phyloP scores from a whole-genome alignment of 805 yeast species.

The Komagataella populi region DNA sequence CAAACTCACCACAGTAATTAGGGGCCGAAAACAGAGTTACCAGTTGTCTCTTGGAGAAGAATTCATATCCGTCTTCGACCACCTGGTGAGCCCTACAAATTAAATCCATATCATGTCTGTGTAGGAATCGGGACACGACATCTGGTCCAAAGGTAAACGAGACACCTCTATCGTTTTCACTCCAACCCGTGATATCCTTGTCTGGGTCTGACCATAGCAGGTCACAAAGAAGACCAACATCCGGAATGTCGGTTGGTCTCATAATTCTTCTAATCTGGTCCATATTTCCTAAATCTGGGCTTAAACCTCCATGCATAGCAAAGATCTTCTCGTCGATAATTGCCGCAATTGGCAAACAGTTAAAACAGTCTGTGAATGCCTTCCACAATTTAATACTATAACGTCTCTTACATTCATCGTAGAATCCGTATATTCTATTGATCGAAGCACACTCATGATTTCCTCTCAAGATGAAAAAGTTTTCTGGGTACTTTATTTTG shows the following conservation, averaged over 20 bases:
- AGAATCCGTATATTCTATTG: slow-evolving; percentile 94
- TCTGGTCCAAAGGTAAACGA: slow-evolving; percentile 99
- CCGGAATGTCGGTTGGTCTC: slow-evolving; percentile 99
- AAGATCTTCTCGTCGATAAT: slow-evolving; percentile 95
- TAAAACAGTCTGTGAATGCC: slow-evolving; percentile 96
- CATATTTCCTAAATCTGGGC: slow-evolving; percentile 96
- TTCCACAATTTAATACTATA: slow-evolving; percentile 98
- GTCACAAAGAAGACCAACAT: slow-evolving; percentile 92
- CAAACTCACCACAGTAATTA: slow-evolving; percentile 97
- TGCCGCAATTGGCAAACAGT: slow-evolving; percentile 97
- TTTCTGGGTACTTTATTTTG: slow-evolving; percentile 96
- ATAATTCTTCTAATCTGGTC: slow-evolving; percentile 97
- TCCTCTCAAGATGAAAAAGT: slow-evolving; percentile 92
- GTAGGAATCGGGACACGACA: slow-evolving; percentile 90
- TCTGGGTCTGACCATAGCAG: slow-evolving; percentile 98
- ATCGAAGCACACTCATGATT: slow-evolving; percentile 98
- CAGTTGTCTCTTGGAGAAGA: slow-evolving; percentile 88
- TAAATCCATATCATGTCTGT: slow-evolving; percentile 95
- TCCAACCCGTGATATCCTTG: slow-evolving; percentile 97
- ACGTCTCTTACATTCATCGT: slow-evolving; percentile 97
- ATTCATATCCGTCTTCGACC: slow-evolving; percentile 98
- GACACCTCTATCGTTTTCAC: slow-evolving; percentile 97
- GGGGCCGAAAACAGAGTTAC: slow-evolving; percentile 96
- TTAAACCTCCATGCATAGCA: slow-evolving; percentile 97
- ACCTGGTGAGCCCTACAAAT: slow-evolving; percentile 99